Evolutionary conservation across 768 basidiomycete species (phyloP).

Genomic region (Lanmaoa pseudosensibilis): DNA sequence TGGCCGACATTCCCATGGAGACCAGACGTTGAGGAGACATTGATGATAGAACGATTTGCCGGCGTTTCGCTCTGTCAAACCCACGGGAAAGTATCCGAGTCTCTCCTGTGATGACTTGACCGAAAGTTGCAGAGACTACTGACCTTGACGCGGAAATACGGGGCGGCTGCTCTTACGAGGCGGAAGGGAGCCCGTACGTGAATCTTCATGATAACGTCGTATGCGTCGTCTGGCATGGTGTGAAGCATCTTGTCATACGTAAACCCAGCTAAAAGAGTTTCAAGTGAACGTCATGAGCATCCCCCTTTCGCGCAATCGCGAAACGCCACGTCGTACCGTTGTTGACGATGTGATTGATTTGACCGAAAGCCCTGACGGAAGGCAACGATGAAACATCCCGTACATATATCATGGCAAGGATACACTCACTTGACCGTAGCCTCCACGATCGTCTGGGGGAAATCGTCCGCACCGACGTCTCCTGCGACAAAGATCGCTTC

Average conservation of each 20-base stretch:
- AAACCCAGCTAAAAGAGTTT: slow-evolving; percentile 54
- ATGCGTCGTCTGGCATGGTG: slow-evolving; percentile 80
- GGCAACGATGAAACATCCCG: background rate
- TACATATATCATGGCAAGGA: background rate
- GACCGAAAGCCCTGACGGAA: slow-evolving; percentile 66
- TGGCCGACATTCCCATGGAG: slow-evolving; percentile 88
- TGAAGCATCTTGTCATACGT: slow-evolving; percentile 88
- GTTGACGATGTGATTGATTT: slow-evolving; percentile 86
- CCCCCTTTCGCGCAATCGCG: too few relatives aligned
- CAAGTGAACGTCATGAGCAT: background rate
- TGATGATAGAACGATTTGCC: slow-evolving; percentile 75
- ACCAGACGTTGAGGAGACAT: slow-evolving; percentile 80
- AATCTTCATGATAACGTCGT: slow-evolving; percentile 78
- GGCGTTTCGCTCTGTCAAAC: slow-evolving; percentile 47
- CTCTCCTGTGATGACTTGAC: background rate
- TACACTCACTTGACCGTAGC: slow-evolving; percentile 72
- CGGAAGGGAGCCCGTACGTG: slow-evolving; percentile 88
- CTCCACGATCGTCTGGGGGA: slow-evolving; percentile 74
- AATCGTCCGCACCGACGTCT: slow-evolving; percentile 81
- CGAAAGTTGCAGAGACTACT: background rate
- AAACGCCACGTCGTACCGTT: slow-evolving; percentile 49
- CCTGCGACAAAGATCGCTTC: slow-evolving; percentile 74
- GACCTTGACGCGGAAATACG: slow-evolving; percentile 79
- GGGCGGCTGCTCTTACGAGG: slow-evolving; percentile 79
- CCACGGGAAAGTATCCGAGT: background rate